Base-by-base conservation (phyloP, 1,284 basidiomycete species). In the Puccinia horiana region DNA sequence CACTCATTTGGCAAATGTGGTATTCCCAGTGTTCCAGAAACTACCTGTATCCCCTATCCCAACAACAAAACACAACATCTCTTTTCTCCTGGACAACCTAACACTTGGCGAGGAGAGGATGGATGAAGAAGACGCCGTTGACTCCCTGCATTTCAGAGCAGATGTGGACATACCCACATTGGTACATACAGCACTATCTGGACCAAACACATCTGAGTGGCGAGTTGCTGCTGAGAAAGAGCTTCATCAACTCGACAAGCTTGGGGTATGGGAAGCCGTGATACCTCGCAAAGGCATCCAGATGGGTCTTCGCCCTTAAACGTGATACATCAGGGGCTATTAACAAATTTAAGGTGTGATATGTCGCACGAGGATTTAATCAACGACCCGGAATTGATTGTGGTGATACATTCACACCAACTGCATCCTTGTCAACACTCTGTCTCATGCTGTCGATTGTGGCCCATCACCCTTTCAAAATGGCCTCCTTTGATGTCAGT, bases 251-350 rank as follows among this genome's bases (percentile, higher is more conserved):
- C 32, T 78, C 9, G 61, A 69, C 1, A n/a, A 37, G 4, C 35
- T 69, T 14, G 63, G 32, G 5, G 76, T 78, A 5, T 78, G 76
- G 76, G 42, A 44, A 18, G 20, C 18, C 20, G 49, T 23, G 4
- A 12, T 56, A 18, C 29, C 47, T 2, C 23, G 1, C n/a, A 37
- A 63, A 5, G 35, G 37, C 18, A 37, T 32, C 4, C 32, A 69
- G 26, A 1, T 80, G 77, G 63, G 77, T 80, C 12, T 80, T 80
- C 42, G 40, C 63, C 1, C 37, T 67, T 0, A 80, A 80, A n/a
- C 23, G 37, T 18, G 52, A 80, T 20, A 11, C 16, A 0, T 11
- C n/a, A 2, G 67, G 65, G 0, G 20, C 3, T 20, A 49, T 37
- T 2, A 32, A 26, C 5, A 54, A 29, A 1, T 72, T 80, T 32